Base-by-base conservation (phyloP, 441 rosid species). In the Adansonia madagascariensis region DNA sequence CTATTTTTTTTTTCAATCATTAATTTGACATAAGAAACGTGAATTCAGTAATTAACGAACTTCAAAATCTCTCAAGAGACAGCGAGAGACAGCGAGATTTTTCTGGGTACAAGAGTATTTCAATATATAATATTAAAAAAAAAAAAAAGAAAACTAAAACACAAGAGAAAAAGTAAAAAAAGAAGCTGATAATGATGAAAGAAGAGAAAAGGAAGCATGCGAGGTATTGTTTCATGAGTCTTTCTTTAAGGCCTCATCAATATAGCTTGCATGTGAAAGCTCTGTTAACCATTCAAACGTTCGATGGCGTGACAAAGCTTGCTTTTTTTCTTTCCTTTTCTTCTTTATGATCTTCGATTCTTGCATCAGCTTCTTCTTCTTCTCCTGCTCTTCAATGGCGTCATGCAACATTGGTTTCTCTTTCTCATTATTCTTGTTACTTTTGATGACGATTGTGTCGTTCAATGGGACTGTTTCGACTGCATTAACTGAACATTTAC, bases 211-310 rank as follows among this genome's bases (percentile, higher is more conserved):
- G 50, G 41, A 69, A 75, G 86, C 86, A 85, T 62, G 90, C 85
- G 70, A 50, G 71, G 43, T 64, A 57, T 18, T 71, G 70, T 53
- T 80, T 24, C 81, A 81, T 62, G 80, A 68, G 75, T 24, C 49
- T 59, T 35, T 49, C 24, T 22, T 35, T 50, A 41, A 47, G 17
- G 60, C 47, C 22, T 76, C 85, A 50, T 89, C 87, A 46, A 73
- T 75, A 75, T 77, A 83, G 80, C 85, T 81, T 18, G 83, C 87
- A 86, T 90, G 91, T 76, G 97, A 88, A 78, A 92, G 91, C 79
- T 91, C 91, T 85, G 86, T 92, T 76, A 94, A 76, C 98, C 97
- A 94, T 64, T 94, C 95, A 80, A 86, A 86, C 66, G 97, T 91
- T 82, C 97, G 80, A 74, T 84, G 91, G 61, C 89, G 87, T 73